These are phyloP conservation scores for Taphrina wiesneri DNA, from an alignment of 1,139 yeast species.

Conservation along the genomic window DNA sequence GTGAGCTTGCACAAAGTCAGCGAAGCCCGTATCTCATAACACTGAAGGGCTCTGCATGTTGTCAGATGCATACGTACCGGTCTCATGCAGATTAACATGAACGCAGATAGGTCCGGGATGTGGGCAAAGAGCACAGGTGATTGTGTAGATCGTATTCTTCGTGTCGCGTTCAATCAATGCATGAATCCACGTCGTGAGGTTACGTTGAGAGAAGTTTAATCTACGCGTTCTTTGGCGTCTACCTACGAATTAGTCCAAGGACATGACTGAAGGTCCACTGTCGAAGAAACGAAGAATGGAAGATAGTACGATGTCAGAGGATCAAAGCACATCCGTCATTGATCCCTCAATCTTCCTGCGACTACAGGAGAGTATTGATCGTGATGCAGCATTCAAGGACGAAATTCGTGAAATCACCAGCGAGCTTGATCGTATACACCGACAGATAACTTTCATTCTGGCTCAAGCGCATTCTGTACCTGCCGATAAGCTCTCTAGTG, in stretches of 20 bases:
- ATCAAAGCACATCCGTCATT: neutral
- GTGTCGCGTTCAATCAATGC: neutral
- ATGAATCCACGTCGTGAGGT: neutral
- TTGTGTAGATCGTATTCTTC: no score
- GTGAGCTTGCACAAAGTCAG: no score
- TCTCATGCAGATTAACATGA: no score
- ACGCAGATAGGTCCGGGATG: no score
- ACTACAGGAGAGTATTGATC: slow-evolving; percentile 21
- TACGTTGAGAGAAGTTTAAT: no score
- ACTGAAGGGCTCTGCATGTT: no score
- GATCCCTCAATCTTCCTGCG: slow-evolving; percentile 10
- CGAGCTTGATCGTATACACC: slow-evolving; percentile 26
- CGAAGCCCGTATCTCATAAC: no score
- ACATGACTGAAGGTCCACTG: neutral
- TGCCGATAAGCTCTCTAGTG: neutral
- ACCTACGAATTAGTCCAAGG: neutral
- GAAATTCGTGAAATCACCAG: slow-evolving; percentile 13
- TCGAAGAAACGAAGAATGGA: neutral
- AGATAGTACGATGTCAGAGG: neutral
- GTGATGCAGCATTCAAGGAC: slow-evolving; percentile 5
- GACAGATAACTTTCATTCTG: slow-evolving; percentile 24
- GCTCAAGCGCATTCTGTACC: slow-evolving; percentile 23
- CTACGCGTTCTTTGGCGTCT: neutral
- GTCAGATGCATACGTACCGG: no score
- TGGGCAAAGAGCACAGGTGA: no score